Conservation (phyloP, 164 flowering plant genomes). For the Buxus sempervirens region DNA sequence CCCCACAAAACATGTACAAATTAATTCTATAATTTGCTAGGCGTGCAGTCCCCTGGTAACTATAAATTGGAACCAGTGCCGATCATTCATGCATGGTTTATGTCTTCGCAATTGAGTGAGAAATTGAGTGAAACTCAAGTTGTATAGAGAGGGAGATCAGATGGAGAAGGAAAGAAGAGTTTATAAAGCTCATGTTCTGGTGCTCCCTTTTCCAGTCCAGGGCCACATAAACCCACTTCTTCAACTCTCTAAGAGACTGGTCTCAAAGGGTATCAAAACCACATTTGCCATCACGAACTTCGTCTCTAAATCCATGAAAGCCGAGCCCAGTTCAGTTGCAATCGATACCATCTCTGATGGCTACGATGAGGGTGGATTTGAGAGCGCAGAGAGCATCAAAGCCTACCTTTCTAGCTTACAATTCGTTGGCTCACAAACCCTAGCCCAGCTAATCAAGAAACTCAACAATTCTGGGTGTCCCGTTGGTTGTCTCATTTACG, state of each 20-base stretch:
- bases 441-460: constrained; percentile 6
- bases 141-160: too few species aligned
- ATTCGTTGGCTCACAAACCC: constrained; percentile 10
- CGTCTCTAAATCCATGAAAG: constrained; percentile 15
- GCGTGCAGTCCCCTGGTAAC: too few species aligned
- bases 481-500: constrained; percentile 17
- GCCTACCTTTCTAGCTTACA: not conserved
- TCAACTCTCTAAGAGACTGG: constrained; percentile 24
- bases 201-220: constrained; percentile 23
- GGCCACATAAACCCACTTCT: constrained; percentile 30
- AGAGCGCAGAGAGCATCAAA: not conserved
- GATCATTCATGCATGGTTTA: too few species aligned
- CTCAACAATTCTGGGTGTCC: not conserved
- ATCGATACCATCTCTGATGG: constrained; percentile 19
- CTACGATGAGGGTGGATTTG: constrained; percentile 10
- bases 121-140: too few species aligned
- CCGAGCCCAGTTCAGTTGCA: not conserved
- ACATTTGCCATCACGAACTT: constrained; percentile 21
- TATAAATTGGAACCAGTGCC: too few species aligned
- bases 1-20: too few species aligned
- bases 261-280: constrained; percentile 16
- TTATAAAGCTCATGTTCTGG: constrained; percentile 17
- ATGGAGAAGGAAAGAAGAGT: not conserved
- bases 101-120: too few species aligned
- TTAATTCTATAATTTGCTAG: too few species aligned